These are phyloP conservation scores for Loxodes magnus DNA, from an alignment of 73 alveolate species.

Conservation along the genomic window DNA sequence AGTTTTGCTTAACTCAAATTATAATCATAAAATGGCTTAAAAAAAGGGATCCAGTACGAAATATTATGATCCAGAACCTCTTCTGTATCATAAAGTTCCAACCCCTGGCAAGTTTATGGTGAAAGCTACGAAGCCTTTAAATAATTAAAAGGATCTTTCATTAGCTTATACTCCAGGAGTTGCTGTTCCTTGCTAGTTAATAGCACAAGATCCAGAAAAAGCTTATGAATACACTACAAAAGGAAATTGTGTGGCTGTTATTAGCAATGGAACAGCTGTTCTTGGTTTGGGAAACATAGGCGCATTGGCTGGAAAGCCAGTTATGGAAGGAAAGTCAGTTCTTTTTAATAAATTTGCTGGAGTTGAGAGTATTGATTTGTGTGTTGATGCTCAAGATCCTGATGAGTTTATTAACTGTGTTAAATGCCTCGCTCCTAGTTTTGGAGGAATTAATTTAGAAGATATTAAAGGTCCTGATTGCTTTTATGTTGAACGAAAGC, in stretches of 20 bases:
- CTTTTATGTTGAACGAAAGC: slow-evolving; percentile 51
- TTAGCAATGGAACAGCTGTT: slow-evolving; percentile 70
- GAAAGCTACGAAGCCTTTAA: slow-evolving; percentile 29
- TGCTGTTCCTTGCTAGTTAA: slow-evolving; percentile 65
- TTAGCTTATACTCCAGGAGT: slow-evolving; percentile 87
- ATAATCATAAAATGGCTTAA: too few relatives aligned
- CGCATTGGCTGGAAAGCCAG: slow-evolving; percentile 74
- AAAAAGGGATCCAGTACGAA: too few relatives aligned
- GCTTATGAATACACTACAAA: slow-evolving; percentile 51
- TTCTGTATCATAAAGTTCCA: slow-evolving; percentile 26
- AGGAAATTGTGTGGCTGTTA: slow-evolving; percentile 51
- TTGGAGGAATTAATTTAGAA: slow-evolving; percentile 68
- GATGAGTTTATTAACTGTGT: slow-evolving; percentile 41
- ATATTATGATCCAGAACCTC: too few relatives aligned
- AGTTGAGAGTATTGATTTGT: slow-evolving; percentile 41
- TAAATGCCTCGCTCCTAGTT: slow-evolving; percentile 47
- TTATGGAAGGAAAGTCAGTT: slow-evolving; percentile 79
- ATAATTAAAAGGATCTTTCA: slow-evolving; percentile 22
- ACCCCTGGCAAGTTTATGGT: slow-evolving; percentile 38
- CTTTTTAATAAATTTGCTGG: slow-evolving; percentile 64
- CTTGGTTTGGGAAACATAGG: slow-evolving; percentile 74
- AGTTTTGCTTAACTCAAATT: too few relatives aligned
- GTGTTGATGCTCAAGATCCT: slow-evolving; percentile 49
- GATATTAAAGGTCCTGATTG: too few relatives aligned
- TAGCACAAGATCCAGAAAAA: slow-evolving; percentile 45